A percentile compares a stretch with the other conserved stretches of the same genome.
phyloP scores from a whole-genome alignment of 2,329 filamentous ascomycete genomes.

The Phyllachora maydis region DNA sequence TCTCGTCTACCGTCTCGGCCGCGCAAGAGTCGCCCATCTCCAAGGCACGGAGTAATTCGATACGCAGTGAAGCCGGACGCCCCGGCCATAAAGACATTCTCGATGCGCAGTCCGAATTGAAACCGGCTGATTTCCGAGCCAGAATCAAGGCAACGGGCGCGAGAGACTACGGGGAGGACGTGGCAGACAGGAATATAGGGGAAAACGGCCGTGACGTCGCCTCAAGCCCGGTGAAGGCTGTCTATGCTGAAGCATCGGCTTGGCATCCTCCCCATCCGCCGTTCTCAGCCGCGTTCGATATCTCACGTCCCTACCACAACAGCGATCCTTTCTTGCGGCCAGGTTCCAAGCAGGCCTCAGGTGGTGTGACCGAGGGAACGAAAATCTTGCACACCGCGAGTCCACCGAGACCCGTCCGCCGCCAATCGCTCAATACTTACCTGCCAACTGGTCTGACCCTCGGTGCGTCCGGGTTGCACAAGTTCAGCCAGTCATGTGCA shows the following conservation, averaged over 20 bases:
- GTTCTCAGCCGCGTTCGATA: slow-evolving; percentile 5
- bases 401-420: slow-evolving; percentile 2
- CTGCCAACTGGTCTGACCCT: slow-evolving; percentile 3
- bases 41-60: slow-evolving; percentile 11
- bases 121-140: slow-evolving; percentile 22
- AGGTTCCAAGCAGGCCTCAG: background rate
- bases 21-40: slow-evolving; percentile 4
- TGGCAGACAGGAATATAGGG: slow-evolving; percentile 37
- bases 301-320: slow-evolving; percentile 1
- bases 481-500: background rate
- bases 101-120: slow-evolving; percentile 33
- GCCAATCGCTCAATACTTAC: slow-evolving; percentile 6
- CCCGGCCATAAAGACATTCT: slow-evolving; percentile 31
- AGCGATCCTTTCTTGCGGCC: slow-evolving; percentile 1
- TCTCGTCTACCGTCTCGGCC: too few relatives aligned
- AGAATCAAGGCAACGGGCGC: slow-evolving; percentile 27
- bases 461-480: too few relatives aligned
- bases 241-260: too few relatives aligned
- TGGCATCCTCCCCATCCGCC: slow-evolving; percentile 1
- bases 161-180: slow-evolving; percentile 40
- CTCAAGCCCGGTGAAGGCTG: slow-evolving; percentile 13
- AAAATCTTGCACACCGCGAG: background rate
- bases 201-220: slow-evolving; percentile 13
- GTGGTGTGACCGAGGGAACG: background rate
- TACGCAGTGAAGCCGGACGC: slow-evolving; percentile 10